A percentile compares a stretch with the other conserved stretches of the same genome.
phyloP scores from a whole-genome alignment of 345 rosid genomes.

The Citrus sp. region DNA sequence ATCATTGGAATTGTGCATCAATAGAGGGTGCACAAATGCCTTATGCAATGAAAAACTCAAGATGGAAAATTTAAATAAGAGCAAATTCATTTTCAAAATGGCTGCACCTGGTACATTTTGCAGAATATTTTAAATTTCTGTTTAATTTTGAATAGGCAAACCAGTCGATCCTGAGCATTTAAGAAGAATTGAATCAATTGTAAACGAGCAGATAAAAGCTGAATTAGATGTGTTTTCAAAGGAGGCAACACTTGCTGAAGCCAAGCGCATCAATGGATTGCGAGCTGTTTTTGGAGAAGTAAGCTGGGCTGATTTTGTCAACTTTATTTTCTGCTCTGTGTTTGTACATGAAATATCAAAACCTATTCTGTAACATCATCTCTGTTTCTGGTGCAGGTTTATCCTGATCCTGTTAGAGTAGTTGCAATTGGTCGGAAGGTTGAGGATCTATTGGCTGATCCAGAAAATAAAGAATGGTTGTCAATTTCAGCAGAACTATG shows the following conservation, averaged over 20 bases:
- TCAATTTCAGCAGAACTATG: constrained; percentile 78
- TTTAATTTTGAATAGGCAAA: constrained; percentile 51
- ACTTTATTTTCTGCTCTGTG: constrained; percentile 6
- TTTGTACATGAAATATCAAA: background rate
- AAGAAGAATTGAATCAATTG: constrained; percentile 80
- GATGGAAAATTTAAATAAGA: background rate
- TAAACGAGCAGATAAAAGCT: constrained; percentile 81
- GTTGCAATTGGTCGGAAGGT: constrained; percentile 77
- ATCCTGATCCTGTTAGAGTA: constrained; percentile 95
- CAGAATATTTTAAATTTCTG: constrained; percentile 7
- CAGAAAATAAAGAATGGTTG: constrained; percentile 75
- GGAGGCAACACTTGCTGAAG: constrained; percentile 77
- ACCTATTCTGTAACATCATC: constrained; percentile 1
- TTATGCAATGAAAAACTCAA: background rate
- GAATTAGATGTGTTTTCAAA: constrained; percentile 80
- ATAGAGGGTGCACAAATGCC: background rate
- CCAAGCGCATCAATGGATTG: constrained; percentile 70
- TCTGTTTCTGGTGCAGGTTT: constrained; percentile 48
- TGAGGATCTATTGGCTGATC: constrained; percentile 82
- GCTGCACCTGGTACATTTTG: background rate
- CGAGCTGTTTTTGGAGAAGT: constrained; percentile 99
- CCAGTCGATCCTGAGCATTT: constrained; percentile 75
- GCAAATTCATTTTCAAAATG: background rate
- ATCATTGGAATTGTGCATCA: background rate
- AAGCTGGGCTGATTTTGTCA: constrained; percentile 20